Base-by-base conservation (phyloP, 148 eudicot genomes). In the Camellia japonica region DNA sequence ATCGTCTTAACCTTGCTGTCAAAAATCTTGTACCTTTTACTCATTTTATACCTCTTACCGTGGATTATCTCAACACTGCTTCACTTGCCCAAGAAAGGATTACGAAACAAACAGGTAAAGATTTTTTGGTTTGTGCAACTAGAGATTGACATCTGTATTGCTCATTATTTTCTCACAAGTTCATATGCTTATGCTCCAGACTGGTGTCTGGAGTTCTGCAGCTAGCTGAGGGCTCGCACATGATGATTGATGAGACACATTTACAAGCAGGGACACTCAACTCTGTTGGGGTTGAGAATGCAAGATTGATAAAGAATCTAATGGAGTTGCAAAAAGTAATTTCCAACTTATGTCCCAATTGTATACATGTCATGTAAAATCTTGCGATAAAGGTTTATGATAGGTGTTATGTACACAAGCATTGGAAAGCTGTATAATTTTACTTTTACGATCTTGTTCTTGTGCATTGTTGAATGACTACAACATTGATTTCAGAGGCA, bases 161-260 rank as follows among this genome's bases (percentile, higher is more conserved):
- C 42, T 15, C 12, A 38, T 70, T 11, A 0, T 46, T 68, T 71
- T 63, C 63, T 79, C 23, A 80, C 75, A 72, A 71, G 47, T 71
- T 76, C 77, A n/a, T 78, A 20, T 78, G 44, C 78, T 80, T 66
- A 44, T 73, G 30, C 71, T 79, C 59, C 96, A 97, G 99, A 88
- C 85, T 97, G 84, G 89, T 88, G 71, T 78, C 94, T 60, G 99
- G 97, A 80, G 86, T 80, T 68, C 87, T 97, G 73, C 98, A 97
- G 86, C 86, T 94, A 79, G 93, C 98, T 49, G 92, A 97, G 80
- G 99, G 99, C 47, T 89, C 98, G 18, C 99, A 97, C 86, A 76
- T 97, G 76, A 94, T 82, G 58, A 86, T 97, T 78, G 96, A 90
- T 67, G 99, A 97, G 90, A 91, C 98, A 58, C 83, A 73, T 41